Conservation (phyloP, 805 yeast species). For the Teunomyces lycoperdinae region DNA sequence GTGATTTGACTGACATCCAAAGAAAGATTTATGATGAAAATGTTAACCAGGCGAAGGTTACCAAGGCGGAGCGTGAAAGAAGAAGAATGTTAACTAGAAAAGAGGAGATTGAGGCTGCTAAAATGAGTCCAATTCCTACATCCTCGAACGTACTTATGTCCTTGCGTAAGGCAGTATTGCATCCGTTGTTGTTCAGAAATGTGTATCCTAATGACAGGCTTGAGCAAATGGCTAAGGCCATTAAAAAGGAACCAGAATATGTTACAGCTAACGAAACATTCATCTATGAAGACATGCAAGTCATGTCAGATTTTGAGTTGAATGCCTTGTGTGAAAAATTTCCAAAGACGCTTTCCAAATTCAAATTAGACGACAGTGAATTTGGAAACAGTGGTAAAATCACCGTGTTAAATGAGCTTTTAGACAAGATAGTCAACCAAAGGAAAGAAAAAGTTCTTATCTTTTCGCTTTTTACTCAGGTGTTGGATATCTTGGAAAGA, state of each 20-base stretch:
- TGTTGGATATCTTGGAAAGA: conserved; percentile 80
- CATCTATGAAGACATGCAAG: conserved; percentile 91
- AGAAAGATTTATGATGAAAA: conserved; percentile 58
- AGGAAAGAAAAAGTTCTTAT: conserved; percentile 71
- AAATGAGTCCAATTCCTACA: conserved; percentile 35
- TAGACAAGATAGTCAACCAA: conserved; percentile 53
- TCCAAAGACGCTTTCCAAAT: conserved; percentile 59
- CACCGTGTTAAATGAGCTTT: conserved; percentile 48
- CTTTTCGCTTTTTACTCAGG: conserved; percentile 90
- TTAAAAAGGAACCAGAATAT: conserved; percentile 80
- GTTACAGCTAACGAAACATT: conserved; percentile 70
- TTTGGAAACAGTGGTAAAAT: conserved; percentile 75
- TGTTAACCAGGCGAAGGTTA: conserved; percentile 43
- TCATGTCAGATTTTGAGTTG: conserved; percentile 89
- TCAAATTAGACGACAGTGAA: conserved; percentile 52
- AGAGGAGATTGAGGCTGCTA: conserved; percentile 31
- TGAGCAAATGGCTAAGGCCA: conserved; percentile 67
- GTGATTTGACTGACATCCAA: conserved; percentile 61
- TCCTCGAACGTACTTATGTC: conserved; percentile 79
- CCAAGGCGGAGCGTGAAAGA: conserved; percentile 43
- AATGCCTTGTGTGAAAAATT: conserved; percentile 70
- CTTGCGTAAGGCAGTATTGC: conserved; percentile 87
- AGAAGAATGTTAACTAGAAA: conserved; percentile 36
- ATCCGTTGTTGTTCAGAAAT: conserved; percentile 80
- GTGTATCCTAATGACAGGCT: conserved; percentile 56